Evolutionary conservation across 228 moss, liverwort and hornwort species (phyloP), one percentile per base, ranked within the genome.

Genomic region (Sphagnum fallax): DNA sequence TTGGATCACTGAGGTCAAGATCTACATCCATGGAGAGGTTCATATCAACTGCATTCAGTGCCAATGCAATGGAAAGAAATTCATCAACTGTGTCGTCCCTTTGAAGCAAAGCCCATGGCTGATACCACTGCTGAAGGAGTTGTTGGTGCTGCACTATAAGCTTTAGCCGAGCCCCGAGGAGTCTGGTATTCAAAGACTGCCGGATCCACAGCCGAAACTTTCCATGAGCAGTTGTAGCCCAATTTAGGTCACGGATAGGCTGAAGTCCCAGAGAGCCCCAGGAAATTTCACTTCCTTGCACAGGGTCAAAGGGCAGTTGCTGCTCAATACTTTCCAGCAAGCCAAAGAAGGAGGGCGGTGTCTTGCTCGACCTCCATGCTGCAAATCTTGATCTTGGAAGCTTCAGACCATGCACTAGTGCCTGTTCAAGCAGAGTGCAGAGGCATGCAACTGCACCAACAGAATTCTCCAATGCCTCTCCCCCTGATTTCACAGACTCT

Each of bases 1-100:
- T 72, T 67, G 67, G 71, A 50, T 71, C 72, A 57, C 72, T 72
- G 67, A 76, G 76, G 59, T 64, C 76, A 11, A 68, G 60, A 72
- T 67, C 71, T 62, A 66, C 61, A 63, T 65, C 65, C 4, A 76
- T 72, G 47, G 72, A 72, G 32, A 76, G 67, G 51, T 67, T 63
- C 62, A 61, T 68, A 12, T 61, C 65, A 48, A 71, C 67, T 50
- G 76, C 71, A 58, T 72, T 67, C 11, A 76, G 62, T 60, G 76
- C 71, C 67, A 68, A 67, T 14, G 65, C 62, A 11, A 72, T 48
- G 16, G 76, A 76, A 60, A 72, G 55, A 53, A 76, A 67, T 58
- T 76, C 71, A 71, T 76, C 76, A 10, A 63, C 47, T 8, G 61
- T 71, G 48, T 72, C 71, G 5, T 67, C 72, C 52, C 66, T 52